Conservation (phyloP, 1,284 basidiomycete genomes). For the Neotropicomus parvogracilis region DNA sequence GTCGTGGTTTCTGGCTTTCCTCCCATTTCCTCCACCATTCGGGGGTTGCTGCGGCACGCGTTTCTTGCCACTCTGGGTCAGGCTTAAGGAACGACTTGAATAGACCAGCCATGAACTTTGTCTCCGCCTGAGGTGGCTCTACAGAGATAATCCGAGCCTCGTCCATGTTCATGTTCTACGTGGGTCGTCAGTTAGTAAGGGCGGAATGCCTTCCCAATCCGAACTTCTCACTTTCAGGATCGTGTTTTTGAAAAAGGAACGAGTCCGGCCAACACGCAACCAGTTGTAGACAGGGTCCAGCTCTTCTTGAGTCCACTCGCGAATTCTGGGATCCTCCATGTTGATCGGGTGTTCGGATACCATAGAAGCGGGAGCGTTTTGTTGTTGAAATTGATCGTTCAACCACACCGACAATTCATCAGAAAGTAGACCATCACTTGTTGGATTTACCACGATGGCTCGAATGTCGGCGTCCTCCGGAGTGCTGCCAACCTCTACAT, state of each 20-base stretch:
- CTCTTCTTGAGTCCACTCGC: constrained; percentile 36
- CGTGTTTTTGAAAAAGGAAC: constrained; percentile 20
- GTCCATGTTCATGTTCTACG: constrained; percentile 21
- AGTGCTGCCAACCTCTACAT: constrained; percentile 19
- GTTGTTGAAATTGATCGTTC: constrained; percentile 29
- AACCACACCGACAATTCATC: constrained; percentile 28
- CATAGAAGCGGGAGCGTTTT: constrained; percentile 16
- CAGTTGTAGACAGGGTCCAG: constrained; percentile 26
- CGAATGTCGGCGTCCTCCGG: constrained; percentile 23
- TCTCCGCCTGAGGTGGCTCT: constrained; percentile 13
- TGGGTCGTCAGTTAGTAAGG: constrained; percentile 1
- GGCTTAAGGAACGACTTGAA: constrained; percentile 29
- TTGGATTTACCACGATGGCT: constrained; percentile 20
- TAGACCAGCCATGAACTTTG: constrained; percentile 19
- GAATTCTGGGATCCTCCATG: constrained; percentile 39
- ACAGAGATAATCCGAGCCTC: constrained; percentile 16
- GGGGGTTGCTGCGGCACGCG: constrained; percentile 22
- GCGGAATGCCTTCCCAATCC: not conserved
- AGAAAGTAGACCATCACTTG: constrained; percentile 14
- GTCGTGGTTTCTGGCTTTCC: constrained; percentile 19
- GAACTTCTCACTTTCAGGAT: constrained; percentile 25
- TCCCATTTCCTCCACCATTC: constrained; percentile 34
- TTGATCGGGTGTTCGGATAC: constrained; percentile 14
- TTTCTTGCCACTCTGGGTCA: constrained; percentile 27
- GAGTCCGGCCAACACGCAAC: constrained; percentile 21